phyloP scores from a whole-genome alignment of 306 rosid species.

The Lupinus albus region DNA sequence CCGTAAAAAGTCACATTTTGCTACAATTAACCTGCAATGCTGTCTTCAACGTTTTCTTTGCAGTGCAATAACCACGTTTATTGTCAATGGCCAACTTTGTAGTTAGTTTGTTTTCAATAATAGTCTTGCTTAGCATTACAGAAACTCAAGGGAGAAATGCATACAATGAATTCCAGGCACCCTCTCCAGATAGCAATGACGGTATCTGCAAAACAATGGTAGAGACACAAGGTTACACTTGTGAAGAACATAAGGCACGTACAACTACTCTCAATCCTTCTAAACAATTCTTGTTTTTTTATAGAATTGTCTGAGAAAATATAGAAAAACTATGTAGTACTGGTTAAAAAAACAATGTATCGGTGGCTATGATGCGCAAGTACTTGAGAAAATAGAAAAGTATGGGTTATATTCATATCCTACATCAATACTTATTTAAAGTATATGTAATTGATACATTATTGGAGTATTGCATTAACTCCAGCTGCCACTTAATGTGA shows the following conservation, averaged over 20 bases:
- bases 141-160: slow-evolving; percentile 40
- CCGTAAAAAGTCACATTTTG: neutral
- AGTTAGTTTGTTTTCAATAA: slow-evolving; percentile 19
- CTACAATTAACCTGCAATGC: neutral
- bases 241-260: slow-evolving; percentile 72
- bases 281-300: too few relatives aligned
- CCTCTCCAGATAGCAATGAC: slow-evolving; percentile 16
- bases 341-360: too few relatives aligned
- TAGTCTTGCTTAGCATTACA: slow-evolving; percentile 30
- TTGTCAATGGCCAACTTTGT: slow-evolving; percentile 32
- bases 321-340: too few relatives aligned
- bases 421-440: too few relatives aligned
- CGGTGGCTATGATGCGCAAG: too few relatives aligned
- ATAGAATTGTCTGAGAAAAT: too few relatives aligned
- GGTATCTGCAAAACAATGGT: slow-evolving; percentile 67
- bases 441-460: neutral
- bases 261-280: neutral
- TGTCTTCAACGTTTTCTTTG: too few relatives aligned
- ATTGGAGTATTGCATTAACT: neutral
- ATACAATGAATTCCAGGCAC: neutral
- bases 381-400: too few relatives aligned
- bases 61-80: neutral
- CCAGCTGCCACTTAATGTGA: too few relatives aligned
- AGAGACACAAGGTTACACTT: slow-evolving; percentile 59
- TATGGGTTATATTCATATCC: too few relatives aligned